Evolutionary conservation across 208 protist species (phyloP).

Genomic region (Leishmania martiniquensis): DNA sequence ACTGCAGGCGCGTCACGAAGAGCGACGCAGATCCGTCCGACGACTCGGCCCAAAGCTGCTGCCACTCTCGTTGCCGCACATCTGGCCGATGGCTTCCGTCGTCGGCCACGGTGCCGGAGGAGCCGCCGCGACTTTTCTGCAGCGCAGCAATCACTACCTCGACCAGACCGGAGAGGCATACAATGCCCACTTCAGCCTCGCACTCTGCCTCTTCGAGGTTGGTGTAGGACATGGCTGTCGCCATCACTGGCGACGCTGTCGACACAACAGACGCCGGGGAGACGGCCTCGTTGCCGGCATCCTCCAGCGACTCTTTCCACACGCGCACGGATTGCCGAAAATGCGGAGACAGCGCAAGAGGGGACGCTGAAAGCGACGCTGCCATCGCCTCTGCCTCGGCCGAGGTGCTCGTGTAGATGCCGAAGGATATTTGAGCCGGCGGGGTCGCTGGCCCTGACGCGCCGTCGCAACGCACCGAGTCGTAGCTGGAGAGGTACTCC

Average conservation of each 20-base stretch:
- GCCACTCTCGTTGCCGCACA: conserved; percentile 34
- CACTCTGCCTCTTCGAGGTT: conserved; percentile 38
- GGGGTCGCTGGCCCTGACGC: not conserved
- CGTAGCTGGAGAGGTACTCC: conserved; percentile 45
- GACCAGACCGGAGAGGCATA: conserved; percentile 64
- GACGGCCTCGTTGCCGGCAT: conserved; percentile 30
- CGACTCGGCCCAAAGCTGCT: conserved; percentile 37
- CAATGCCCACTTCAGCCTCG: conserved; percentile 69
- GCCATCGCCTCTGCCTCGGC: conserved; percentile 29
- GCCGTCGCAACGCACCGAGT: conserved; percentile 4
- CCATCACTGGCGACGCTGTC: conserved; percentile 11
- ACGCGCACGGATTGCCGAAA: conserved; percentile 20
- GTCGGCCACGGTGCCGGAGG: conserved; percentile 2
- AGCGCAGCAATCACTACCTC: conserved; percentile 30
- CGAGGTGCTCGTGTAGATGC: conserved; percentile 35
- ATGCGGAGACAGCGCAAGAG: conserved; percentile 2
- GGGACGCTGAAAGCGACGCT: conserved; percentile 22
- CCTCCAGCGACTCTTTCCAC: conserved; percentile 38
- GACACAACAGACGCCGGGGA: conserved; percentile 3
- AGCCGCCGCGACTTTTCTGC: conserved; percentile 14
- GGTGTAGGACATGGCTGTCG: conserved; percentile 21
- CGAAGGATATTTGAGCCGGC: conserved; percentile 17
- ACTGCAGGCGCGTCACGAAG: conserved; percentile 67
- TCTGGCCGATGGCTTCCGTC: conserved; percentile 25
- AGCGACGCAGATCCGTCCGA: conserved; percentile 31